phyloP scores from a whole-genome alignment of 176 grass and related monocot genomes.

The Oryza rufipogon region DNA sequence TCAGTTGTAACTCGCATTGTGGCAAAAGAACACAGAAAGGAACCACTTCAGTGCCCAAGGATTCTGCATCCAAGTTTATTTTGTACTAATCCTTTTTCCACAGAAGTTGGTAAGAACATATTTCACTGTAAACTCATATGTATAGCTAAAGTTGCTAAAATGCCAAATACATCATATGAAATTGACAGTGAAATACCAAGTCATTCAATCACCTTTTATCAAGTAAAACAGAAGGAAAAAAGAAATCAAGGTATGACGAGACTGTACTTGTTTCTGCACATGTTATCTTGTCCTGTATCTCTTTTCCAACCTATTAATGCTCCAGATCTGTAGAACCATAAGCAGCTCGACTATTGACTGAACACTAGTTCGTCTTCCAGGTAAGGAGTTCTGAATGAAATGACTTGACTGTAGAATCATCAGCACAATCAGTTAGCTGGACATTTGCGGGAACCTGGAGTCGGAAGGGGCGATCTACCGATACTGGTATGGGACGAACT shows the following conservation, averaged over 20 bases:
- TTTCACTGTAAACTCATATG: neutral
- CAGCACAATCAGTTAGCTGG: no score
- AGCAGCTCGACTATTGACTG: no score
- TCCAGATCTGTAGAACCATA: no score
- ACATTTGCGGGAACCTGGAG: no score
- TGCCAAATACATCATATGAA: neutral
- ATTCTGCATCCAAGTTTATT: neutral
- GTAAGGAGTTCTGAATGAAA: no score
- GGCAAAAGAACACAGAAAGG: neutral
- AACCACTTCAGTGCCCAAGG: neutral
- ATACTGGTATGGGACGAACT: no score
- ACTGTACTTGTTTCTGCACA: neutral
- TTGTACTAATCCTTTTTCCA: neutral
- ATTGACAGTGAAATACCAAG: neutral
- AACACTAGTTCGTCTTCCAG: no score
- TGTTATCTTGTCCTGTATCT: no score
- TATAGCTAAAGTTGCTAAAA: neutral
- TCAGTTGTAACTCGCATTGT: neutral
- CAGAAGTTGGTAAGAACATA: neutral
- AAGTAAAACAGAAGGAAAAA: neutral
- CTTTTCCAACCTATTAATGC: no score
- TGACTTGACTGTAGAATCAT: no score
- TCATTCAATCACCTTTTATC: neutral
- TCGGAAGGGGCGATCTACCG: no score
- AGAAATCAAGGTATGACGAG: neutral